Evolutionary conservation across 306 rosid genomes (phyloP).

Genomic region (Cicer cuneatum): DNA sequence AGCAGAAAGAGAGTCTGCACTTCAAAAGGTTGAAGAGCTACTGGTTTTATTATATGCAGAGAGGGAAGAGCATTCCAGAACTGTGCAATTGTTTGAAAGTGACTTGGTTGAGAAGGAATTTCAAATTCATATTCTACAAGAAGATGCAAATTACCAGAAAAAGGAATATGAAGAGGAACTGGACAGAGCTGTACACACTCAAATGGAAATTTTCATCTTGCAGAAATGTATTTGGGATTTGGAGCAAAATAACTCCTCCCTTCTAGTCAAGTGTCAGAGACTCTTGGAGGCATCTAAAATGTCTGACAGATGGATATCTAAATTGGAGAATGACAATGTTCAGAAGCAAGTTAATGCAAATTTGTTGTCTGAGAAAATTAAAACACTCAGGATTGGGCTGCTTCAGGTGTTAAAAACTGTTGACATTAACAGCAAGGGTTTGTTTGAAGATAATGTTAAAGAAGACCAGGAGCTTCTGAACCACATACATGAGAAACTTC

Average conservation of each 20-base stretch:
- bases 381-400: conserved; percentile 64
- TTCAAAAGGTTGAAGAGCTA: conserved; percentile 71
- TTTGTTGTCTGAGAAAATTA: conserved; percentile 56
- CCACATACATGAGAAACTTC: conserved; percentile 55
- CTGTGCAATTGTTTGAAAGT: conserved; percentile 54
- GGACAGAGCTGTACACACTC: conserved; percentile 61
- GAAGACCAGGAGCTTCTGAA: conserved; percentile 61
- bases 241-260: conserved; percentile 60
- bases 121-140: conserved; percentile 60
- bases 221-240: conserved; percentile 66
- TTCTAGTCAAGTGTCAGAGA: conserved; percentile 63
- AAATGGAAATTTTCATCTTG: conserved; percentile 69
- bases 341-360: conserved; percentile 54
- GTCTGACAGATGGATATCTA: conserved; percentile 61
- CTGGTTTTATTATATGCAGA: conserved; percentile 68
- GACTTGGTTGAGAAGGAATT: conserved; percentile 65
- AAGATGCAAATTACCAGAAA: conserved; percentile 62
- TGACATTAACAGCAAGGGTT: conserved; percentile 44
- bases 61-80: conserved; percentile 65
- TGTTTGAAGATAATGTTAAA: conserved; percentile 43
- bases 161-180: conserved; percentile 72
- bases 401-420: conserved; percentile 62
- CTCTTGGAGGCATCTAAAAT: conserved; percentile 63
- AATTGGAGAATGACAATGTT: conserved; percentile 63
- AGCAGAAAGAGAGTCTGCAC: conserved; percentile 72